Conservation (phyloP, 192 early-diverging fungal genomes). For the Entomortierella parvispora region DNA sequence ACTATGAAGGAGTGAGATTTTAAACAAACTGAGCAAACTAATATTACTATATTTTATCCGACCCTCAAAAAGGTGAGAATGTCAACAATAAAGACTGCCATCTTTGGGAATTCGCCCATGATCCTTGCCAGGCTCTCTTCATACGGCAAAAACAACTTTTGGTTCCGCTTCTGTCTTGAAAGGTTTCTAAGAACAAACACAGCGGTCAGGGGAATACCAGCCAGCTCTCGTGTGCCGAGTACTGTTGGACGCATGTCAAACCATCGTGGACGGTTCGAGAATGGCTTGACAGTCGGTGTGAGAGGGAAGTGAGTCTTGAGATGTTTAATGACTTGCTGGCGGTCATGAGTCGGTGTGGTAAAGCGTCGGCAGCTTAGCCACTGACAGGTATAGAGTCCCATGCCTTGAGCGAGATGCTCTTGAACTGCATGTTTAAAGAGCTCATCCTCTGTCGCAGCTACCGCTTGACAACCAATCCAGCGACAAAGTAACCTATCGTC, state of each 20-base stretch:
- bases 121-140: constrained; percentile 59
- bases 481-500: constrained; percentile 55
- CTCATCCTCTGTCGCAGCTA: constrained; percentile 49
- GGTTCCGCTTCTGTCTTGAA: constrained; percentile 53
- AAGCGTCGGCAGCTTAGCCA: constrained; percentile 63
- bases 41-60: constrained; percentile 12
- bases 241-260: constrained; percentile 56
- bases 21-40: not conserved
- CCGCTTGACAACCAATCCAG: constrained; percentile 61
- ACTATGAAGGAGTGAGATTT: not conserved
- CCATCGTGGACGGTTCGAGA: constrained; percentile 33
- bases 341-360: constrained; percentile 36
- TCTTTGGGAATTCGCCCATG: constrained; percentile 60
- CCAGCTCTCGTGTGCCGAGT: constrained; percentile 47
- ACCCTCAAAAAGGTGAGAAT: constrained; percentile 56
- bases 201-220: constrained; percentile 67
- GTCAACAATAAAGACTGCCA: constrained; percentile 58
- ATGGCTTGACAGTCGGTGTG: constrained; percentile 48
- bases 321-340: constrained; percentile 54
- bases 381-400: constrained; percentile 54
- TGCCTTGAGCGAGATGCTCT: constrained; percentile 53
- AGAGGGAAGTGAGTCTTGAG: constrained; percentile 63
- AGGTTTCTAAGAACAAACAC: constrained; percentile 65
- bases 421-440: constrained; percentile 61
- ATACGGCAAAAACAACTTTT: constrained; percentile 60